Evolutionary conservation across 208 protist species (phyloP), one percentile per base, ranked within the genome.

Genomic region (Chromosphaera perkinsii): DNA sequence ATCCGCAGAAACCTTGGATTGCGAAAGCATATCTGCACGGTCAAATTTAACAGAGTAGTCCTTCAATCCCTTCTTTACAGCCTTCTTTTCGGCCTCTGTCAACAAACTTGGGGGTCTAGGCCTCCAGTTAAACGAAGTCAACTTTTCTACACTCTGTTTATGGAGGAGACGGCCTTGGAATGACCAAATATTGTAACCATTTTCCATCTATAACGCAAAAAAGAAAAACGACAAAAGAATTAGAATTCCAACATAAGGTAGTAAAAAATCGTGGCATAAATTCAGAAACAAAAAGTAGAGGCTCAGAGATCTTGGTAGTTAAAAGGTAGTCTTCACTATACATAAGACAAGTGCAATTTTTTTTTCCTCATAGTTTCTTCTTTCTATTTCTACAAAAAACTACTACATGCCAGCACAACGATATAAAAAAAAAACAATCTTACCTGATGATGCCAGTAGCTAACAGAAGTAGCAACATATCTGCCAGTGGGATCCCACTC

Each of bases 401-500:
- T 20, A 48, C 20, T 22, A 5, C 26, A 40, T 36, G 27, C 26
- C 54, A 37, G 54, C 26, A 17, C 20, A 24, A 45, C 29, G 20
- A 45, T 45, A 45, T 10, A 26, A 58, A 36, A 70, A 3, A 22
- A 70, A 49, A 3, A 37, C 17, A 20, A 42, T 51, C 31, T 14
- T 10, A 39, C 51, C 36, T 61, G 49, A 27, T 74, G 65, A 14
- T 59, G 43, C 67, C 72, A 85, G 37, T 61, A 35, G 10, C 67
- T 77, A 1, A 88, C 82, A 54, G 20, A 73, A 4, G 77, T 86
- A 51, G 73, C 61, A 5, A 90, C 74, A 39, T 75, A 89, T 47
- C 86, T 51, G 43, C 88, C 88, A 29, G 83, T 83, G 37, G 88
- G 83, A 64, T 89, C 85, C 88, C 88, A 91, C 54, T 80, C 73